Evolutionary conservation across 108 stramenopile genomes (phyloP).

Genomic region (Aurantiochytrium sp.): DNA sequence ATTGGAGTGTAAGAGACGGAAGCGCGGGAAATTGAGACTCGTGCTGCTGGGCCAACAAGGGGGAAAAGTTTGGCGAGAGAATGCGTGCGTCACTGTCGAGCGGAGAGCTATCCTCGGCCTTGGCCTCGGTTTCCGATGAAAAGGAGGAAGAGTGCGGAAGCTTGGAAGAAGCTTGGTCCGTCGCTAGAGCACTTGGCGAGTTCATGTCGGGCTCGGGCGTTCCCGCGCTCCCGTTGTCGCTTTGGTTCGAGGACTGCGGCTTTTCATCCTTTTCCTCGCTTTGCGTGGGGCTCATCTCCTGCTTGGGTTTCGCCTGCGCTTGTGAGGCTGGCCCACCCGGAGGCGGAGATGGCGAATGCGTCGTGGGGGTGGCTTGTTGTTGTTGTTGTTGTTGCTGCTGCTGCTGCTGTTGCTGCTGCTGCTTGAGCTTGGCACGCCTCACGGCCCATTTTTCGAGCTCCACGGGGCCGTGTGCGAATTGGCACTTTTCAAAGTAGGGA

Average conservation of each 20-base stretch:
- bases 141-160: too few species aligned
- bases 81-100: too few species aligned
- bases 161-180: too few species aligned
- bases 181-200: too few species aligned
- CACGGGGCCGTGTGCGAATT: neutral
- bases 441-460: slow-evolving; percentile 2
- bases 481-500: slow-evolving; percentile 16
- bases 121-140: too few species aligned
- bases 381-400: neutral
- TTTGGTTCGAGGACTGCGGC: too few species aligned
- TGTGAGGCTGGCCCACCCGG: neutral
- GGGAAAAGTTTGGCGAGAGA: too few species aligned
- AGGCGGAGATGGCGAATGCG: neutral
- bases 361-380: neutral
- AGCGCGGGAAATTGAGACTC: neutral
- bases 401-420: neutral
- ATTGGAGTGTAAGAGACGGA: neutral
- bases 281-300: neutral
- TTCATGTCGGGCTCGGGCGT: too few species aligned
- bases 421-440: neutral
- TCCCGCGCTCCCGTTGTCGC: too few species aligned
- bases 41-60: neutral
- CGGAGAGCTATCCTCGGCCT: too few species aligned
- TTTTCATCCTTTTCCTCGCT: too few species aligned
- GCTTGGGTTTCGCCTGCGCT: neutral